Percentiles rank a stretch among this genome's conserved stretches.
Evolutionary conservation across 2,329 filamentous ascomycete genomes (phyloP).

Genomic region (Xylariaceae sp.): DNA sequence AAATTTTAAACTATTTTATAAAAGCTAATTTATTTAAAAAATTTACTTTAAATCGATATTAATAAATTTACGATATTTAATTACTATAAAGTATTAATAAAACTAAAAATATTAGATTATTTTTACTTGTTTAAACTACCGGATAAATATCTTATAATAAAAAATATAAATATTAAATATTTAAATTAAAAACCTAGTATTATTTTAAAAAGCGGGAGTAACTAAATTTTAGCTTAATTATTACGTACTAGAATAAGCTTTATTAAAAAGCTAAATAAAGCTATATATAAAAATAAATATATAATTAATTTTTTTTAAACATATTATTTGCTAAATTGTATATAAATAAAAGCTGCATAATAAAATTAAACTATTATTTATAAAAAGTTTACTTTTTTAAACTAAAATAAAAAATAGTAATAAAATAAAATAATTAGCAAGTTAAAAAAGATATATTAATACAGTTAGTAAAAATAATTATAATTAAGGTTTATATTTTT

Average conservation of each 20-base stretch:
- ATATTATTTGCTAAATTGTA: not conserved
- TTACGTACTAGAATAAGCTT: not conserved
- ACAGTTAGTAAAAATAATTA: not conserved
- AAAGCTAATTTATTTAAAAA: too few relatives aligned
- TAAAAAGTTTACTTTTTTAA: not conserved
- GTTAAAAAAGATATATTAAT: not conserved
- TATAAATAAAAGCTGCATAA: not conserved
- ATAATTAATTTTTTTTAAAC: not conserved
- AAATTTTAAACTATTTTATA: not conserved
- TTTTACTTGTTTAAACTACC: not conserved
- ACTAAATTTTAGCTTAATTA: not conserved
- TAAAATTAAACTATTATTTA: not conserved
- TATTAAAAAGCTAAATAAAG: not conserved
- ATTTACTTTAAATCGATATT: not conserved
- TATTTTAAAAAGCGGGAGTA: not conserved
- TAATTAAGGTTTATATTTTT: not conserved
- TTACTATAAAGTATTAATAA: not conserved
- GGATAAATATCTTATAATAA: not conserved
- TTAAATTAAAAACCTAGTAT: not conserved
- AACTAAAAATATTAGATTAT: not conserved
- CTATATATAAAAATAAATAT: not conserved
- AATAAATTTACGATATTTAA: conserved; percentile 1
- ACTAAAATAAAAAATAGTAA: not conserved
- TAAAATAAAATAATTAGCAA: not conserved
- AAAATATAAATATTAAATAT: not conserved